These are phyloP conservation scores for Lactarius evosmus DNA, from an alignment of 768 basidiomycete species.

Conservation along the genomic window DNA sequence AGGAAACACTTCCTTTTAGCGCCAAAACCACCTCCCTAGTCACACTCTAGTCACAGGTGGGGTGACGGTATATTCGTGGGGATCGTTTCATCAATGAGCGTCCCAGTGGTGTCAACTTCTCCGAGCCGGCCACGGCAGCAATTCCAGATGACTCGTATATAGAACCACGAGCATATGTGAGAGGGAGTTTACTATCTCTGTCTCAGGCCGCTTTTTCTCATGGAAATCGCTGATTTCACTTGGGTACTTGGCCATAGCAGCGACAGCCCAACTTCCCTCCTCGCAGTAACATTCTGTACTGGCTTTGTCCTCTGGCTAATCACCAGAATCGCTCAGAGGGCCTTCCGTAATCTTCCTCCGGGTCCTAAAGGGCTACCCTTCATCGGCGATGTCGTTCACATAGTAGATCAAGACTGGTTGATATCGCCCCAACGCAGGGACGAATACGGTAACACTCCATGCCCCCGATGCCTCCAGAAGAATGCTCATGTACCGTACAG, in stretches of 20 bases:
- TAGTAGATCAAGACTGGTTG: background rate
- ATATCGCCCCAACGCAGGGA: background rate
- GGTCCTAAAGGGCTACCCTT: background rate
- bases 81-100: too few relatives aligned
- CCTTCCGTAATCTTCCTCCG: background rate
- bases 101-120: too few relatives aligned
- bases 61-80: too few relatives aligned
- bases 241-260: background rate
- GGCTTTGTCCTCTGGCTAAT: background rate
- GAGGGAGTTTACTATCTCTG: too few relatives aligned
- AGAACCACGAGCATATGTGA: too few relatives aligned
- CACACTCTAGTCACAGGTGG: too few relatives aligned
- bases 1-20: too few relatives aligned
- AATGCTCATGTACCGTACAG: background rate
- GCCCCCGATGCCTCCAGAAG: background rate
- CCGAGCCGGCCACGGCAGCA: too few relatives aligned
- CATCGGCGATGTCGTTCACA: background rate
- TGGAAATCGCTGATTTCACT: background rate
- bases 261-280: background rate
- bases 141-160: too few relatives aligned
- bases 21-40: too few relatives aligned
- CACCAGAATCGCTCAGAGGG: background rate
- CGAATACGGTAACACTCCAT: background rate
- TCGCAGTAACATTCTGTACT: background rate
- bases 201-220: too few relatives aligned